Conservation (phyloP, 441 rosid species). For the Croton laevigatus region DNA sequence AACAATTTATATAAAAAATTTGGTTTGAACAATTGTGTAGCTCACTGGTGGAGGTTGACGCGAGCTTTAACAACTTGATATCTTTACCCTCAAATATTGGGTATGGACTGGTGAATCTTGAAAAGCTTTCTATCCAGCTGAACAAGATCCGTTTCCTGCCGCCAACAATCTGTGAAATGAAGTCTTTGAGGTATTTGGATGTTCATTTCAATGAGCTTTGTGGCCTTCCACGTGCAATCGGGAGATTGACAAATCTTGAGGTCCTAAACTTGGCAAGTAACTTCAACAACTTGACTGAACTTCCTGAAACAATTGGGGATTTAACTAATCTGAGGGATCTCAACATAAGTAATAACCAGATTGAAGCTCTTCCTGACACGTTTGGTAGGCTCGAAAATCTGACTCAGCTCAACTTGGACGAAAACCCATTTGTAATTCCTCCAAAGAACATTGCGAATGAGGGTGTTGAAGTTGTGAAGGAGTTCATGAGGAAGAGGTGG, state of each 20-base stretch:
- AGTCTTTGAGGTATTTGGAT: conserved; percentile 58
- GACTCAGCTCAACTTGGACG: conserved; percentile 56
- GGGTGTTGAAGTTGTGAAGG: conserved; percentile 66
- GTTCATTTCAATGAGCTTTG: conserved; percentile 74
- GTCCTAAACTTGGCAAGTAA: conserved; percentile 68
- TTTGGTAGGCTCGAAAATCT: conserved; percentile 71
- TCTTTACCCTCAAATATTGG: conserved; percentile 76
- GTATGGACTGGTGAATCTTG: conserved; percentile 58
- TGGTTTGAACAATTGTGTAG: conserved; percentile 30
- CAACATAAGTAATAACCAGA: conserved; percentile 84
- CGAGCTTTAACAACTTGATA: conserved; percentile 66
- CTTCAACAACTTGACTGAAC: conserved; percentile 65
- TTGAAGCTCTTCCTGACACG: conserved; percentile 62
- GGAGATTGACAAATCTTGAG: conserved; percentile 66
- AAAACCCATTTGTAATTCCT: conserved; percentile 70
- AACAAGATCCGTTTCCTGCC: conserved; percentile 79
- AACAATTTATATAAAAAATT: conserved; percentile 1
- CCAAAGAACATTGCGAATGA: conserved; percentile 50
- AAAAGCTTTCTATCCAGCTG: conserved; percentile 58
- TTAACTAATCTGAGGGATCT: conserved; percentile 71
- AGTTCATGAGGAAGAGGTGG: conserved; percentile 70
- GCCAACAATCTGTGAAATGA: conserved; percentile 57
- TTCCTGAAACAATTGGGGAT: conserved; percentile 71
- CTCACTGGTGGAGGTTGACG: conserved; percentile 70
- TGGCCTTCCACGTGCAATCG: conserved; percentile 65